Base-by-base conservation (phyloP, 2,329 filamentous ascomycete genomes). In the Aspergillus tubingensis region DNA sequence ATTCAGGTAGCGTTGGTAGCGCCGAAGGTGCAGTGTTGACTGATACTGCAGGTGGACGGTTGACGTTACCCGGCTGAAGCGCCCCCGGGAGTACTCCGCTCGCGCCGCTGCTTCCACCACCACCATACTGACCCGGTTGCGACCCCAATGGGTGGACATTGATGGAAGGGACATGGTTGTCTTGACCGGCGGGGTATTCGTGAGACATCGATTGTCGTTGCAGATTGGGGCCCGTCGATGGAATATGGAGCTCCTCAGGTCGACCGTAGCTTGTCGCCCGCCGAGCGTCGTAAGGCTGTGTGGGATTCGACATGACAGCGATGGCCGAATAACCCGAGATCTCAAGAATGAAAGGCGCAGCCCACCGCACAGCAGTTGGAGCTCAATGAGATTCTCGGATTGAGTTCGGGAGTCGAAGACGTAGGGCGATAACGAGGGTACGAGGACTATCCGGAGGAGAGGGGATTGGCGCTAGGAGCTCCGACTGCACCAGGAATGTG, bases 141-240 rank as follows among this genome's bases (percentile, higher is more conserved):
- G 83, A 77, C 19, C 79, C 81, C n/a, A 82, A 80, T 66, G 86
- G 83, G 65, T 88, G 86, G 52, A 88, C 77, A 68, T 81, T 86
- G 71, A 88, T 85, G 53, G 84, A 81, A 54, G 85, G 84, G 57
- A 80, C 77, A 62, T 80, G 77, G 55, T 74, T 78, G 57, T 83
- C 80, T 65, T 82, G 78, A 48, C 81, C 75, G 58, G 80, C 74
- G 65, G 81, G 77, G 74, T 83, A 83, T 66, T 83, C 77, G 54
- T 80, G 77, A 51, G 77, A 74, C 64, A 75, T 74, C 63, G 75
- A 72, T 68, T 81, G 75, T 53, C 72, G 79, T 53, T 75, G 72
- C 41, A 68, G 64, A 51, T 76, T 77, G 43, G 77, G 74, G 60
- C 74, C 74, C 39, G 77, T 72, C 15, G 79, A 74, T 39, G 80